A percentile compares a stretch with the other conserved stretches of the same genome.
These are phyloP conservation scores for Monosporozyma unispora DNA, from an alignment of 805 yeast genomes.

Conservation along the genomic window DNA sequence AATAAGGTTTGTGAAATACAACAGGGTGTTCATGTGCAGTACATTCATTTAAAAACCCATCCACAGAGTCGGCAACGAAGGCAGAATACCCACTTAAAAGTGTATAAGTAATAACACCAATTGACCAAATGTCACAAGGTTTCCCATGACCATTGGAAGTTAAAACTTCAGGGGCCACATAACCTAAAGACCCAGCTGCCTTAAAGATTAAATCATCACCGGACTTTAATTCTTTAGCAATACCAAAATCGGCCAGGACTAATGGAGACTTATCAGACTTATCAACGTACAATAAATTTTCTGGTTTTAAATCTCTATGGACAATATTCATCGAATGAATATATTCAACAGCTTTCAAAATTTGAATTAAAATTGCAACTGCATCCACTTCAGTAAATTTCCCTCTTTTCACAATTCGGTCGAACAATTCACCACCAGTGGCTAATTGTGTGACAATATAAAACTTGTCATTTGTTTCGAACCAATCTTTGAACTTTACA, in stretches of 20 bases:
- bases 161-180: slow-evolving; percentile 93
- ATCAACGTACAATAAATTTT: slow-evolving; percentile 67
- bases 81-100: slow-evolving; percentile 88
- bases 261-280: slow-evolving; percentile 52
- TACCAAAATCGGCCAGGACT: slow-evolving; percentile 93
- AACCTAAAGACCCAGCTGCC: slow-evolving; percentile 89
- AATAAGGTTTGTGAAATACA: slow-evolving; percentile 75
- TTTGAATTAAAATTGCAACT: slow-evolving; percentile 59
- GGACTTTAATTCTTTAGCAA: slow-evolving; percentile 64
- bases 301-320: slow-evolving; percentile 93
- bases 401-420: slow-evolving; percentile 71
- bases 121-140: slow-evolving; percentile 93
- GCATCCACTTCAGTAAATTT: slow-evolving; percentile 87
- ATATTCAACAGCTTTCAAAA: slow-evolving; percentile 69
- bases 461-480: slow-evolving; percentile 84
- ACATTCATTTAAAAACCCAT: slow-evolving; percentile 75
- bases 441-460: slow-evolving; percentile 92
- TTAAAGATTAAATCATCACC: slow-evolving; percentile 54
- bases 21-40: slow-evolving; percentile 59
- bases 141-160: slow-evolving; percentile 80
- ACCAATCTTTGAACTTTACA: slow-evolving; percentile 87
- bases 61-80: slow-evolving; percentile 72
- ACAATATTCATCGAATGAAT: slow-evolving; percentile 72
- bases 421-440: slow-evolving; percentile 91
- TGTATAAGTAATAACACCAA: slow-evolving; percentile 89